Base-by-base conservation (phyloP, 257 asterid genomes). In the Scutellaria baicalensis region DNA sequence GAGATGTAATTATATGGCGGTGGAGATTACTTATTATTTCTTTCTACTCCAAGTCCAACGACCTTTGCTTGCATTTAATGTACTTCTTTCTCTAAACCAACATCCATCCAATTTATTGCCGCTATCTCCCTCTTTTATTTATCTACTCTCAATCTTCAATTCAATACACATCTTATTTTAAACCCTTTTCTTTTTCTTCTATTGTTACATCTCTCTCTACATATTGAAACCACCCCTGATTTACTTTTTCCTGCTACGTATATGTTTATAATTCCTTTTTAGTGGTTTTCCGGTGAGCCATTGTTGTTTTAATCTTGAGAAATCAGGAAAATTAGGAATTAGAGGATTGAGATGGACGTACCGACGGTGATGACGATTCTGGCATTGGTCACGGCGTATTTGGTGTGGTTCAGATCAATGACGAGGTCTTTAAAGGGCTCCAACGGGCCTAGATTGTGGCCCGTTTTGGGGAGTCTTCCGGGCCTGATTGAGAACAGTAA, bases 401-500 rank as follows among this genome's bases (percentile, higher is more conserved):
- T 72, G 10, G 44, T 77, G 0, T 77, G 82, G 82, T 77, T 77
- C 75, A 59, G 72, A 72, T 59, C 72, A 23, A 54, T 72, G 14
- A 14, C 75, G 5, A 51, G 63, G 58, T 51, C 62, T 12, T 6
- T 77, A 2, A 75, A 40, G 16, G 78, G 73, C 12, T 36, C 66
- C 1, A 57, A 57, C 23, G 84, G 84, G 31, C 84, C 84, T 3
- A 59, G 61, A 40, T 3, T 77, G 36, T 80, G 84, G 84, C 84
- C 84, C 35, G 35, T 80, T 6, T 21, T 80, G 8, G 84, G 84
- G 3, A 80, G 84, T 6, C 68, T 80, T 0, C 84, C 84, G 27
- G 81, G 81, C 60, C 72, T 80, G 13, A 68, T 80, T 8, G 65
- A 64, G 71, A 72, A 80, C 81, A 73, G 40, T 39, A 14, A 20